Conservation (phyloP, 208 protist genomes). For the Leishmania amazonensis region DNA sequence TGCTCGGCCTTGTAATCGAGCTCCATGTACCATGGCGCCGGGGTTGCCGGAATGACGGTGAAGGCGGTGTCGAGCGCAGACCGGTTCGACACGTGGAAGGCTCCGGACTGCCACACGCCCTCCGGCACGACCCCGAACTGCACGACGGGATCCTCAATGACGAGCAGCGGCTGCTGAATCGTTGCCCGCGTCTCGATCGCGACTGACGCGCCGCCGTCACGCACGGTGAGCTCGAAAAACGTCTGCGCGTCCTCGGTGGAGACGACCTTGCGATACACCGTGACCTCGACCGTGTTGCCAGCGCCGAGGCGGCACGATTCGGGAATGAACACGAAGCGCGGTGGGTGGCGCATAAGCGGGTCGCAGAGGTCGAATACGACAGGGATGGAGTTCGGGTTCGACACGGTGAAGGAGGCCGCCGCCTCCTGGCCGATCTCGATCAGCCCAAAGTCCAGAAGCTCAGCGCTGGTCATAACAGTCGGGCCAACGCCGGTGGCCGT, state of each 20-base stretch:
- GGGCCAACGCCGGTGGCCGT: constrained; percentile 72
- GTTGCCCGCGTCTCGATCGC: constrained; percentile 86
- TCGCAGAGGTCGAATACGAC: constrained; percentile 79
- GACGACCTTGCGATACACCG: constrained; percentile 86
- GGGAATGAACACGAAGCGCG: constrained; percentile 86
- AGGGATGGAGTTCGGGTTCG: constrained; percentile 85
- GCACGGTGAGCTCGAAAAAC: constrained; percentile 88
- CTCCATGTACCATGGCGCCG: constrained; percentile 56
- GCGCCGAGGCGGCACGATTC: constrained; percentile 68
- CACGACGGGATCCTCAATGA: constrained; percentile 65
- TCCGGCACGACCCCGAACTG: constrained; percentile 77
- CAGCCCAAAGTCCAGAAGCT: constrained; percentile 87
- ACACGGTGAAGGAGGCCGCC: constrained; percentile 83
- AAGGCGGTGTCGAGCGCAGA: constrained; percentile 83
- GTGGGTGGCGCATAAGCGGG: constrained; percentile 74
- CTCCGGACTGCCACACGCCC: constrained; percentile 61
- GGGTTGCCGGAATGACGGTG: constrained; percentile 44
- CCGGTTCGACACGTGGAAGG: constrained; percentile 72
- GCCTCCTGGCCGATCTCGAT: constrained; percentile 77
- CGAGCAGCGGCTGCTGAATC: constrained; percentile 71
- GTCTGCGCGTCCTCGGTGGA: constrained; percentile 78
- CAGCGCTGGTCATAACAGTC: constrained; percentile 74
- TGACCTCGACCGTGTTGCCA: constrained; percentile 83
- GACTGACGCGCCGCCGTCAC: constrained; percentile 66
- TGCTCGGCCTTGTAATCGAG: constrained; percentile 44